Percentiles rank a stretch among this genome's conserved stretches.
Evolutionary conservation across 768 basidiomycete species (phyloP).

Genomic region (Boletus rubroflammeus): DNA sequence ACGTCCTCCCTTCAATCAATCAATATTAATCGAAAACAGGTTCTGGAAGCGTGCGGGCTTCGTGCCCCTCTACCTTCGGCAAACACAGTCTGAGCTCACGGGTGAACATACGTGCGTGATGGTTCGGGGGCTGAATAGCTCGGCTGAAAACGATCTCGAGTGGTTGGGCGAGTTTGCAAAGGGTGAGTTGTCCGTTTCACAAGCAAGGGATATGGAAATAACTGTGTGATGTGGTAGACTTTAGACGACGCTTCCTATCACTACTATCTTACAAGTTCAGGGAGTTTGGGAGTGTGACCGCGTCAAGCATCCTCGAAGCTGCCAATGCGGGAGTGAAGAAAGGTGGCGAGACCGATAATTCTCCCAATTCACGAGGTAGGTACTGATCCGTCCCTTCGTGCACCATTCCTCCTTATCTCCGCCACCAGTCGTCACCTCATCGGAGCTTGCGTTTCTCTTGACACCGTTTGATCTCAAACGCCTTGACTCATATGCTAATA

Average conservation of each 20-base stretch:
- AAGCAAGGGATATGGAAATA: not conserved
- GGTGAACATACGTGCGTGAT: slow-evolving; percentile 97
- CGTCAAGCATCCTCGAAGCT: slow-evolving; percentile 86
- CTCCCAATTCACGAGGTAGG: slow-evolving; percentile 14
- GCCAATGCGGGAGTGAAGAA: slow-evolving; percentile 60
- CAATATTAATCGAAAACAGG: slow-evolving; percentile 30
- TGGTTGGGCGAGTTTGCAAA: slow-evolving; percentile 90
- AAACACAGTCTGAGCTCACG: slow-evolving; percentile 91
- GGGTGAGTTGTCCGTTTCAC: slow-evolving; percentile 41
- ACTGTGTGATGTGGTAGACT: slow-evolving; percentile 54
- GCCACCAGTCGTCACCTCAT: slow-evolving; percentile 14
- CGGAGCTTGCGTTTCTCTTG: slow-evolving; percentile 60
- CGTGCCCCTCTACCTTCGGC: slow-evolving; percentile 87
- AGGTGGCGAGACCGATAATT: slow-evolving; percentile 34
- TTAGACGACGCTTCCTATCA: slow-evolving; percentile 84
- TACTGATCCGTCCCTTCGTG: slow-evolving; percentile 31
- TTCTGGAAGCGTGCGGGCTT: slow-evolving; percentile 98
- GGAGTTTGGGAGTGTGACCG: slow-evolving; percentile 86
- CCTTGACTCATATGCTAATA: slow-evolving; percentile 92
- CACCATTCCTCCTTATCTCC: not conserved
- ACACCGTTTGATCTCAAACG: slow-evolving; percentile 96
- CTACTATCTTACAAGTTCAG: slow-evolving; percentile 93
- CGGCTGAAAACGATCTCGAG: slow-evolving; percentile 54
- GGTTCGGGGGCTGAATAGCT: slow-evolving; percentile 80
- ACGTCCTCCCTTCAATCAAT: not conserved